Base-by-base conservation (phyloP, 192 early-diverging fungal genomes). In the Coemansia reversa region DNA sequence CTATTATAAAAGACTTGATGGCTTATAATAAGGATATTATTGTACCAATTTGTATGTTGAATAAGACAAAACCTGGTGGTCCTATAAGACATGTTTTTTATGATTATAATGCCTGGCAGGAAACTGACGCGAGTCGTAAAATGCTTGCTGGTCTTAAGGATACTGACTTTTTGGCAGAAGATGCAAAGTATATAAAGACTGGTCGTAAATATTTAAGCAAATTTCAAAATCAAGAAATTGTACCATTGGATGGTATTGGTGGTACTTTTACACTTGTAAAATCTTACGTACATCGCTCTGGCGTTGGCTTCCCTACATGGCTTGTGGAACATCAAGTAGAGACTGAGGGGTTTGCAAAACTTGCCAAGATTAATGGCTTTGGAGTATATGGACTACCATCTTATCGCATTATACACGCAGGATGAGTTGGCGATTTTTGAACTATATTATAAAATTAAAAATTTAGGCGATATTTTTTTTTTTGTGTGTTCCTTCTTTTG, bases 281-380 rank as follows among this genome's bases (percentile, higher is more conserved):
- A 51, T 85, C 87, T 8, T 60, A 74, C 18, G 85, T 89, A 12
- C 89, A 91, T 65, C 88, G 88, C 0, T 81, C 84, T 32, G 89
- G 88, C 1, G 83, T 87, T 23, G 79, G 79, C 6, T 91, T 89
- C 51, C 88, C 89, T 1, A 63, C 85, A 2, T 82, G 82, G 60
- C 80, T 86, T 48, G 84, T 86, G 19, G 81, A 85, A 25, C 89
- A 89, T 59, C 83, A 85, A 56, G 84, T 91, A 7, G 89, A 91
- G 63, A 89, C 87, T 30, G 89, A 91, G 72, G 89, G 88, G 1
- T 76, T 91, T 64, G 89, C 86, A 14, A 91, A 87, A 63, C 85
- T 89, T 65, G 88, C 88, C 53, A 88, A 86, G 62, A 82, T 72
- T 0, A 53, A 85, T 35, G 88, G 88, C 0, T 89, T 81, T 58